Evolutionary conservation across 2,329 filamentous ascomycete species (phyloP), one percentile per base, ranked within the genome.

Genomic region (Verticillium longisporum): DNA sequence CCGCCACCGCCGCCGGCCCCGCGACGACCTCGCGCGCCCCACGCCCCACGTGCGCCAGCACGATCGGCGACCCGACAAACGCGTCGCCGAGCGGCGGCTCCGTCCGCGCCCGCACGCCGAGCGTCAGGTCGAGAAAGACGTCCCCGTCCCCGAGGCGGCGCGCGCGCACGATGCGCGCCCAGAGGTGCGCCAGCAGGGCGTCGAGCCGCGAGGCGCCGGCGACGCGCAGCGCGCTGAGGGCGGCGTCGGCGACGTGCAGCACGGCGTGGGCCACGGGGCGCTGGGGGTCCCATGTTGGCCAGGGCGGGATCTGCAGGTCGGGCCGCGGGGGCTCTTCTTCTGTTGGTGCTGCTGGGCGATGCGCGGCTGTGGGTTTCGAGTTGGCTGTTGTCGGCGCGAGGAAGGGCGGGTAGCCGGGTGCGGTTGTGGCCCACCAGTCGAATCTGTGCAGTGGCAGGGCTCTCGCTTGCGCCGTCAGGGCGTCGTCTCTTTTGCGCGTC

Each of bases 181-280:
- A 82, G 15, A 81, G 61, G 61, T 82, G 78, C 0, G 78, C 79
- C 4, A 82, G 66, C 1, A 79, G 64, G 0, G 77, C 74, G 55
- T 82, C 80, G 13, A 77, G 75, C 38, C 77, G 73, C 6, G 76
- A 80, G 1, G 65, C 65, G 1, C 63, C 59, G 10, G 62, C 57
- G 1, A 80, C 62, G 58, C 79, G 71, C 0, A 62, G 61, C 1
- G 65, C 65, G n/a, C 21, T n/a, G 6, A 50, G 45, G n/a, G 7
- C 7, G 7, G 7, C 18, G 11, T 6, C n/a, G 0, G 70, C 69
- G 63, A 81, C 76, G 55, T 77, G 76, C 1, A 82, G 68, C 59
- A 72, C 66, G 6, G 68, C 64, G 53, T 69, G 69, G 4, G 68
- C 66, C 1, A 78, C 72, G 0, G 76, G 68, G 0, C 68, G 66